Base-by-base conservation (phyloP, 139 green algal species). In the Volvox africanus region DNA sequence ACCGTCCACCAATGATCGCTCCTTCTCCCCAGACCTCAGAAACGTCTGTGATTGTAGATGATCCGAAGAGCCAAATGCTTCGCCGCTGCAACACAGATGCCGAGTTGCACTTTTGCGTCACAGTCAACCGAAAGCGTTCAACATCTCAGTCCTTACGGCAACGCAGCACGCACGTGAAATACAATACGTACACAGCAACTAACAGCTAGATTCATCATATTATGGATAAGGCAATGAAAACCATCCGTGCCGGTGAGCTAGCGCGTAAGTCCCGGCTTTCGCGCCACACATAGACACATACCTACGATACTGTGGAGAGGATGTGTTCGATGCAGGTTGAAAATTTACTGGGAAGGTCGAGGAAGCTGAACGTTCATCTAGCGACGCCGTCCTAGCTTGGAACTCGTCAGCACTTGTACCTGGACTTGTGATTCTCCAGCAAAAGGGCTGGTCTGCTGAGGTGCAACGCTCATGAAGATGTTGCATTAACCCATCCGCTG, bases 391-490 rank as follows among this genome's bases (percentile, higher is more conserved):
- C 32, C 67, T 28, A 28, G 32, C 71, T 36, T 79, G 71, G 5
- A 32, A 35, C 9, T 61, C 76, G 32, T 13, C 32, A 20, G 73
- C 21, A 32, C 28, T 80, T n/a, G 73, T 30, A 28, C 13, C 76
- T 30, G 80, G 2, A 28, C 50, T 24, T 44, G 80, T 28, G 28
- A 24, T 86, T 28, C 55, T 86, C 80, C 80, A 87, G 30, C 30
- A 32, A 76, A 88, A 88, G 9, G 82, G 82, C 33, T 88, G 82
- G 13, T 71, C 55, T 67, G 82, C 21, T 62, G 82, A 61, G 18
- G 82, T 88, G 62, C 82, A 88, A 79, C 82, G 82, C 19, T 88
- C 65, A 62, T 88, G 82, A 22, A 88, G 35, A 35, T 55, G 61
- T 6, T 79, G 71, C 18, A 55, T 81, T 81, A 81, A 55, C 14